These are phyloP conservation scores for Chlorella vulgaris DNA, from an alignment of 139 green algal species.

Conservation along the genomic window DNA sequence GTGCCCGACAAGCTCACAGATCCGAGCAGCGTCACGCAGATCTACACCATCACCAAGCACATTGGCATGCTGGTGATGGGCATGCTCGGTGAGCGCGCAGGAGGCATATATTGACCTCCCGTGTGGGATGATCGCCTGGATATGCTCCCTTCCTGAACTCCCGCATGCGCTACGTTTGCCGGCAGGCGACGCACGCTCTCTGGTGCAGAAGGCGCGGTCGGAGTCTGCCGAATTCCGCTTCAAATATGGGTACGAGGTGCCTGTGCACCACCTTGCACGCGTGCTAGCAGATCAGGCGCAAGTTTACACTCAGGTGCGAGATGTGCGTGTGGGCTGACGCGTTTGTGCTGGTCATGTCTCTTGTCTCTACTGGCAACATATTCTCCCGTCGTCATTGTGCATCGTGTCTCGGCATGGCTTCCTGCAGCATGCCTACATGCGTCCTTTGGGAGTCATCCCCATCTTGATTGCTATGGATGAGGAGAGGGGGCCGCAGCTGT, in stretches of 20 bases:
- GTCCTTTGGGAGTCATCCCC: slow-evolving; percentile 84
- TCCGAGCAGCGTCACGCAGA: slow-evolving; percentile 82
- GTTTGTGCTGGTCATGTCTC: too few relatives aligned
- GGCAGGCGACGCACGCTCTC: slow-evolving; percentile 81
- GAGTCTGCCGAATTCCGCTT: slow-evolving; percentile 92
- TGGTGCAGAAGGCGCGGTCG: slow-evolving; percentile 89
- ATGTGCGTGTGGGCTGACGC: background rate
- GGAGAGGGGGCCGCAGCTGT: slow-evolving; percentile 93
- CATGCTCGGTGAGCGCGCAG: slow-evolving; percentile 51
- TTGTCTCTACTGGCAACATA: too few relatives aligned
- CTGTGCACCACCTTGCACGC: slow-evolving; percentile 91
- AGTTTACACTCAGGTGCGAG: slow-evolving; percentile 93
- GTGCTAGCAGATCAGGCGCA: slow-evolving; percentile 95
- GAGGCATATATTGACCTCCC: background rate
- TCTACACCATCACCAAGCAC: slow-evolving; percentile 91
- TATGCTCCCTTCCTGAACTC: too few relatives aligned
- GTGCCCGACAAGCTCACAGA: slow-evolving; percentile 96
- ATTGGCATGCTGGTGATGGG: slow-evolving; percentile 95
- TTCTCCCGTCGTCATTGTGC: too few relatives aligned
- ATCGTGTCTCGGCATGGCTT: background rate
- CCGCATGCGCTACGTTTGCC: too few relatives aligned
- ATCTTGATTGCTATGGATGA: slow-evolving; percentile 96
- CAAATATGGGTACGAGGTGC: slow-evolving; percentile 97
- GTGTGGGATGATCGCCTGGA: too few relatives aligned
- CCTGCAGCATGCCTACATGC: slow-evolving; percentile 90